phyloP scores from a whole-genome alignment of 495 filamentous ascomycete genomes.

The Xylaria scruposa region DNA sequence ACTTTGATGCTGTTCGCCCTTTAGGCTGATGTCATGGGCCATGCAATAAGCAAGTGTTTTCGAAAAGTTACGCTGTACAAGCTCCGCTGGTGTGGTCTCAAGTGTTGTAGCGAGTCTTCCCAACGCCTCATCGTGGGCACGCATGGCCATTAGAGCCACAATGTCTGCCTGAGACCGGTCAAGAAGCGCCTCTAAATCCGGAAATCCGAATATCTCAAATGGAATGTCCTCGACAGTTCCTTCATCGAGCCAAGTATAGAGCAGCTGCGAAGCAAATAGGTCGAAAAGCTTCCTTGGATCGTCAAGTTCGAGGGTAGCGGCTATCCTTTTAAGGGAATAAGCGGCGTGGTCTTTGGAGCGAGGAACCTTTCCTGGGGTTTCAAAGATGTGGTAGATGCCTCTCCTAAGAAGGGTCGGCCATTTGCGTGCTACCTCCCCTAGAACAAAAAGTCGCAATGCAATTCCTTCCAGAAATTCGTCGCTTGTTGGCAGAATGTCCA shows the following conservation, averaged over 20 bases:
- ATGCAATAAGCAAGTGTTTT: slow-evolving; percentile 86
- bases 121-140: slow-evolving; percentile 69
- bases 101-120: slow-evolving; percentile 64
- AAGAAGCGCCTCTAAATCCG: slow-evolving; percentile 70
- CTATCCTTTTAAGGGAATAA: slow-evolving; percentile 70
- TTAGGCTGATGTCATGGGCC: slow-evolving; percentile 74
- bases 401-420: slow-evolving; percentile 84
- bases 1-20: slow-evolving; percentile 59
- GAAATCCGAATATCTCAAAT: slow-evolving; percentile 81
- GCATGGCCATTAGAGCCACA: slow-evolving; percentile 84
- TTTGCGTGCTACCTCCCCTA: slow-evolving; percentile 73
- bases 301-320: slow-evolving; percentile 66
- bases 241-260: slow-evolving; percentile 86
- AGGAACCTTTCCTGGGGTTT: slow-evolving; percentile 75
- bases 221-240: slow-evolving; percentile 73
- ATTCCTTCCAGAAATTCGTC: slow-evolving; percentile 79
- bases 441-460: slow-evolving; percentile 77
- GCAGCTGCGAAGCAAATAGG: slow-evolving; percentile 90
- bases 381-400: slow-evolving; percentile 91
- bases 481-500: slow-evolving; percentile 74
- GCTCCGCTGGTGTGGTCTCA: slow-evolving; percentile 57
- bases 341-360: slow-evolving; percentile 70
- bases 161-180: slow-evolving; percentile 78
- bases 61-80: slow-evolving; percentile 73
- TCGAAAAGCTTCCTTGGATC: slow-evolving; percentile 74